Percentiles rank a stretch among this genome's conserved stretches.
phyloP scores from a whole-genome alignment of 768 basidiomycete species.

The Pulveroboletus frians region DNA sequence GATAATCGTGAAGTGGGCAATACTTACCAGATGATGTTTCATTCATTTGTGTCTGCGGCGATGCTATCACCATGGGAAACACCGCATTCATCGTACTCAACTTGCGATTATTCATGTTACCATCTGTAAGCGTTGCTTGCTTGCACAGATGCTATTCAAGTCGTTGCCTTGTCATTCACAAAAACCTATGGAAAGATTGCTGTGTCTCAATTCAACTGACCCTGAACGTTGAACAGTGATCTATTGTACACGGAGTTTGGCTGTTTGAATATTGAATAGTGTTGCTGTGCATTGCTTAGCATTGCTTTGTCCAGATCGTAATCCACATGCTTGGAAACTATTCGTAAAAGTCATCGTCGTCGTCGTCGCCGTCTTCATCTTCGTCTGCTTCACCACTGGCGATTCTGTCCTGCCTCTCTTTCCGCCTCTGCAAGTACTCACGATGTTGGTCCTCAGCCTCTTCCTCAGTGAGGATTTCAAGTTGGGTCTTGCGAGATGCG shows the following conservation, averaged over 20 bases:
- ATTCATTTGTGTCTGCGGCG: too few relatives aligned
- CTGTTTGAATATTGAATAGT: neutral
- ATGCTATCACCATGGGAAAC: too few relatives aligned
- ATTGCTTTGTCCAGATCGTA: neutral
- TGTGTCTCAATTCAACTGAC: too few relatives aligned
- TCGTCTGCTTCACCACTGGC: constrained; percentile 9
- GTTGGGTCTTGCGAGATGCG: constrained; percentile 14
- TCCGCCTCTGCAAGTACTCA: constrained; percentile 4
- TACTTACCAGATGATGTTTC: too few relatives aligned
- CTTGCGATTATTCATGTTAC: too few relatives aligned
- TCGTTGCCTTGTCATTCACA: too few relatives aligned
- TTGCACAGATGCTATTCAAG: too few relatives aligned
- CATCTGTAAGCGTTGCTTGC: too few relatives aligned
- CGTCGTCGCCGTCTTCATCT: neutral
- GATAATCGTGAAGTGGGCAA: too few relatives aligned
- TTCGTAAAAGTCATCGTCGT: neutral
- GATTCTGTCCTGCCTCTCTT: constrained; percentile 7
- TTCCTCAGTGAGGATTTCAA: constrained; percentile 19
- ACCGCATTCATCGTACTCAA: too few relatives aligned
- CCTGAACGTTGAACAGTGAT: too few relatives aligned
- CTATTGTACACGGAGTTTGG: neutral
- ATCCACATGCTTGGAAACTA: neutral
- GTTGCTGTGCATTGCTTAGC: neutral
- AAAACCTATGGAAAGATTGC: too few relatives aligned
- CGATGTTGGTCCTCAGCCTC: constrained; percentile 12